phyloP scores from a whole-genome alignment of 1,284 basidiomycete species.

The Pisolithus thermaeus region DNA sequence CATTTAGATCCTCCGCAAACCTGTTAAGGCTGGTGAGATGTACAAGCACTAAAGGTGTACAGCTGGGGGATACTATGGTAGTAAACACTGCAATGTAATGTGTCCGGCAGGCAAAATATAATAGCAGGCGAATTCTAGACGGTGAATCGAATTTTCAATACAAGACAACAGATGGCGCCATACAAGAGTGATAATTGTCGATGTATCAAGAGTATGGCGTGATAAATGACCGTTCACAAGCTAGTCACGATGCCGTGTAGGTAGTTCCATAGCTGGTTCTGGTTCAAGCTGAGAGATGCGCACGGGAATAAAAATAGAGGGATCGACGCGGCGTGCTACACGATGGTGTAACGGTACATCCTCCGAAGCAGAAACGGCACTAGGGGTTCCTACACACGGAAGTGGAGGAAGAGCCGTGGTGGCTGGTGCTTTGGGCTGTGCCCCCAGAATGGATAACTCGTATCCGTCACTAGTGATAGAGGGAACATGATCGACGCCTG shows the following conservation, averaged over 20 bases:
- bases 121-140: too few species aligned
- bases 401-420: slow-evolving; percentile 1
- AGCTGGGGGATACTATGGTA: too few species aligned
- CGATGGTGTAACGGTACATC: slow-evolving; percentile 4
- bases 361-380: neutral
- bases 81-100: too few species aligned
- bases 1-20: too few species aligned
- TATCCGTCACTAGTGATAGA: slow-evolving; percentile 5
- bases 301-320: slow-evolving; percentile 23
- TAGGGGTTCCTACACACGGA: neutral
- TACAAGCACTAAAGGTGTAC: too few species aligned
- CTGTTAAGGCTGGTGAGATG: too few species aligned
- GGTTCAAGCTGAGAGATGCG: slow-evolving; percentile 29
- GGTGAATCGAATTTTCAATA: too few species aligned
- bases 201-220: neutral
- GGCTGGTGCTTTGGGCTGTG: neutral
- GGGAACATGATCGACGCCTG: neutral
- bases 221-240: neutral
- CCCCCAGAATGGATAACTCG: slow-evolving; percentile 14
- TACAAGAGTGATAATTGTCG: too few species aligned
- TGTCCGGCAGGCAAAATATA: too few species aligned
- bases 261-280: slow-evolving; percentile 29
- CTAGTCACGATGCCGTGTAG: slow-evolving; percentile 9
- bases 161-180: too few species aligned
- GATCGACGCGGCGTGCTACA: slow-evolving; percentile 7